phyloP scores from a whole-genome alignment of 1,284 basidiomycete species.

The Rhizoctonia solani region DNA sequence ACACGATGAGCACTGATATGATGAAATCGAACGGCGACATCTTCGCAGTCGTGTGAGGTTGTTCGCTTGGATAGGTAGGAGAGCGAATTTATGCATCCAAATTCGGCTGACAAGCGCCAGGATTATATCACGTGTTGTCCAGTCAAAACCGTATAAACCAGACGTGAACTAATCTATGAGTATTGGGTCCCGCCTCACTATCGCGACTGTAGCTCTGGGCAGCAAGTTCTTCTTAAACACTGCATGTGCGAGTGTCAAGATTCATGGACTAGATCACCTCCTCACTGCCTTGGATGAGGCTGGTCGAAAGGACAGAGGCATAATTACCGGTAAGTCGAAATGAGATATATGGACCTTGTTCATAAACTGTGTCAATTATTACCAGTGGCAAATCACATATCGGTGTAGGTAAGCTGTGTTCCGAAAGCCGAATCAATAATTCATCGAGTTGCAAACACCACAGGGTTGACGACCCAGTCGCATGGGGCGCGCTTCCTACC shows the following conservation, averaged over 20 bases:
- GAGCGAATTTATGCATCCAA: no score
- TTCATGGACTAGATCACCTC: constrained; percentile 70
- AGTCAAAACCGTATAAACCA: not conserved
- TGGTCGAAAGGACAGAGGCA: constrained; percentile 60
- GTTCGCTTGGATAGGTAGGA: no score
- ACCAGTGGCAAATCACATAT: constrained; percentile 87
- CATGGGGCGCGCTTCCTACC: constrained; percentile 81
- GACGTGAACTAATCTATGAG: constrained; percentile 1
- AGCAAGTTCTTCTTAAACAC: constrained; percentile 77
- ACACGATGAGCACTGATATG: no score
- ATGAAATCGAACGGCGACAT: no score
- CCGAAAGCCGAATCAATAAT: no score
- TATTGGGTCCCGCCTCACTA: constrained; percentile 54
- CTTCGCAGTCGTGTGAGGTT: no score
- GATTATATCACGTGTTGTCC: not conserved
- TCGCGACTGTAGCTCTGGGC: constrained; percentile 65
- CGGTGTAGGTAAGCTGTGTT: constrained; percentile 64
- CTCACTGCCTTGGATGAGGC: constrained; percentile 61
- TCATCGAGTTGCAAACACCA: no score
- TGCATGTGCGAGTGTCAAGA: constrained; percentile 62
- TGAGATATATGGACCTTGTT: constrained; percentile 36
- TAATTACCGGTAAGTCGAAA: constrained; percentile 70
- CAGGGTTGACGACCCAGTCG: constrained; percentile 75
- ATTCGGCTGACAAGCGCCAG: not conserved
- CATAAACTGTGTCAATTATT: no score